Conservation (phyloP, 2,329 filamentous ascomycete genomes). For the Didymella pomorum region DNA sequence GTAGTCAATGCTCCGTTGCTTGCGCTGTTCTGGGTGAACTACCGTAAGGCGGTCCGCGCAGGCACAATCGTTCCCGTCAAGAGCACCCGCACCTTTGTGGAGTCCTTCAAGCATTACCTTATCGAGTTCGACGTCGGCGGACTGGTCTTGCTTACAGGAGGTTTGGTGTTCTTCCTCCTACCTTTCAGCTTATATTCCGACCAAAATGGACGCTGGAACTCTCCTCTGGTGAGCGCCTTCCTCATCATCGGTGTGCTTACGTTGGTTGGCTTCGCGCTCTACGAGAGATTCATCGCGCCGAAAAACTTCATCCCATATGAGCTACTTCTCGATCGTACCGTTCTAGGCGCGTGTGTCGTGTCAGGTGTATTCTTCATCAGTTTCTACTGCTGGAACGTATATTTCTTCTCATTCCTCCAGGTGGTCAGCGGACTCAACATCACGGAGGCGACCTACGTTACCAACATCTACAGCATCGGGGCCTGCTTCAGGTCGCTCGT, state of each 20-base stretch:
- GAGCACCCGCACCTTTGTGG: conserved; percentile 55
- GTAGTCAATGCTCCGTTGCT: conserved; percentile 68
- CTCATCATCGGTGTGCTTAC: conserved; percentile 48
- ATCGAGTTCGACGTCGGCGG: conserved; percentile 71
- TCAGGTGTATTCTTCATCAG: conserved; percentile 47
- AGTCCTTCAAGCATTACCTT: conserved; percentile 62
- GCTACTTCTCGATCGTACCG: conserved; percentile 58
- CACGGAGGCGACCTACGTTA: conserved; percentile 46
- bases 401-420: conserved; percentile 52
- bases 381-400: conserved; percentile 49
- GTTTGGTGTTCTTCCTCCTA: conserved; percentile 72
- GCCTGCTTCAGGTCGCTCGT: conserved; percentile 35
- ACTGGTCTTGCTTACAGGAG: conserved; percentile 65
- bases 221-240: conserved; percentile 50
- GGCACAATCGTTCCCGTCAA: conserved; percentile 58
- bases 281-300: conserved; percentile 51
- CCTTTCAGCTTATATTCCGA: conserved; percentile 66
- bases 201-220: conserved; percentile 42
- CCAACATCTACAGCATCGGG: conserved; percentile 47
- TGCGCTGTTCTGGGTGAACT: conserved; percentile 63
- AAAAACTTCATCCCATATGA: conserved; percentile 55
- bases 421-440: conserved; percentile 47
- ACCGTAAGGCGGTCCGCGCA: conserved; percentile 64
- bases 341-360: conserved; percentile 61
- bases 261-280: conserved; percentile 49